Evolutionary conservation across 306 rosid genomes (phyloP).

Genomic region (Medicago truncatula): DNA sequence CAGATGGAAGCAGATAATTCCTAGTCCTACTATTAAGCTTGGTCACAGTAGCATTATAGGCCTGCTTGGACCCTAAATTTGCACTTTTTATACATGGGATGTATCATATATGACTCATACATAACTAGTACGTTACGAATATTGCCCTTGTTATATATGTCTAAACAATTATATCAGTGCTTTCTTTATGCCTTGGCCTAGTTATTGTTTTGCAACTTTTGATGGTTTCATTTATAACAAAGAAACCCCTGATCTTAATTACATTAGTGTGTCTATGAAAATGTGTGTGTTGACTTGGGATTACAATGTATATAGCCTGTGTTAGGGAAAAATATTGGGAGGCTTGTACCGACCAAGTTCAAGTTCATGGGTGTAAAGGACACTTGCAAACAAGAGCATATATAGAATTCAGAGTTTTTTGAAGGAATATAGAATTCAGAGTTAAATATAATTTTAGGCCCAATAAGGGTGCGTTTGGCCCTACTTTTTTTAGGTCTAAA

Average conservation of each 20-base stretch:
- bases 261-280: background rate
- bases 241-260: background rate
- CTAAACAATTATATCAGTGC: background rate
- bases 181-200: background rate
- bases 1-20: constrained; percentile 63
- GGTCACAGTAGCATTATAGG: constrained; percentile 16
- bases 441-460: no score
- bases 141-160: constrained; percentile 22
- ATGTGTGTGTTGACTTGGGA: background rate
- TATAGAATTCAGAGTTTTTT: no score
- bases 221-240: constrained; percentile 6
- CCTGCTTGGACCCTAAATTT: constrained; percentile 27
- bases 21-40: constrained; percentile 36
- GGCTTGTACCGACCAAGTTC: background rate
- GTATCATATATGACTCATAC: background rate
- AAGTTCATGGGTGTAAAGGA: background rate
- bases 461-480: no score
- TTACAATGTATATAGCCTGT: background rate
- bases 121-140: constrained; percentile 27
- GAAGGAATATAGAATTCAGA: no score
- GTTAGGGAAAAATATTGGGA: background rate
- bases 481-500: no score
- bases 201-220: background rate
- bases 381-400: no score
- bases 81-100: constrained; percentile 10